These are phyloP conservation scores for Saccharomycopsis schoenii DNA, from an alignment of 805 yeast species.

Conservation along the genomic window DNA sequence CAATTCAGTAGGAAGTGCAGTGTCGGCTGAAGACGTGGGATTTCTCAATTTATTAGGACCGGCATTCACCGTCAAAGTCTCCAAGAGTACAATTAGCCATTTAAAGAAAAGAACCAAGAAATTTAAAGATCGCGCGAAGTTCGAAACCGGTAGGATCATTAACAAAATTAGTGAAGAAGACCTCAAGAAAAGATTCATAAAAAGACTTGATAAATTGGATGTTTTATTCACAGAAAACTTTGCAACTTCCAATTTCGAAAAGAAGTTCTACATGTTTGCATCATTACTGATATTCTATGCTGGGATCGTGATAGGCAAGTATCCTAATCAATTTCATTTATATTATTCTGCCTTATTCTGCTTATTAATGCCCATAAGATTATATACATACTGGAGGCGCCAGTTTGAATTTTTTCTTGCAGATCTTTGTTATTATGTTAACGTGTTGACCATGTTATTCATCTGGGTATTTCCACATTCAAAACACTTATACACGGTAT, in stretches of 20 bases:
- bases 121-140: slow-evolving; percentile 18
- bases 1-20: slow-evolving; percentile 6
- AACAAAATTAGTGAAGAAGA: slow-evolving; percentile 19
- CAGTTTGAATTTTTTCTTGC: slow-evolving; percentile 83
- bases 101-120: slow-evolving; percentile 15
- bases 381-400: slow-evolving; percentile 69
- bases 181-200: slow-evolving; percentile 22
- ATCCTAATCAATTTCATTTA: slow-evolving; percentile 68
- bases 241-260: slow-evolving; percentile 52
- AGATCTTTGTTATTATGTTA: slow-evolving; percentile 89
- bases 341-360: slow-evolving; percentile 55
- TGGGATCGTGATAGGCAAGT: slow-evolving; percentile 70
- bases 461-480: slow-evolving; percentile 81
- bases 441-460: slow-evolving; percentile 53
- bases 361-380: slow-evolving; percentile 72
- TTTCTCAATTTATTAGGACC: slow-evolving; percentile 26
- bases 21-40: slow-evolving; percentile 22
- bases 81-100: slow-evolving; percentile 20
- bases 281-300: slow-evolving; percentile 55
- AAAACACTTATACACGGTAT: slow-evolving; percentile 61
- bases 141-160: slow-evolving; percentile 17
- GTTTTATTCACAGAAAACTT: slow-evolving; percentile 28
- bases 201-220: slow-evolving; percentile 31
- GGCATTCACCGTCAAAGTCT: slow-evolving; percentile 21
- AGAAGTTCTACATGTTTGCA: slow-evolving; percentile 69